phyloP scores from a whole-genome alignment of 2,329 filamentous ascomycete species.

The Fusarium burgessii region DNA sequence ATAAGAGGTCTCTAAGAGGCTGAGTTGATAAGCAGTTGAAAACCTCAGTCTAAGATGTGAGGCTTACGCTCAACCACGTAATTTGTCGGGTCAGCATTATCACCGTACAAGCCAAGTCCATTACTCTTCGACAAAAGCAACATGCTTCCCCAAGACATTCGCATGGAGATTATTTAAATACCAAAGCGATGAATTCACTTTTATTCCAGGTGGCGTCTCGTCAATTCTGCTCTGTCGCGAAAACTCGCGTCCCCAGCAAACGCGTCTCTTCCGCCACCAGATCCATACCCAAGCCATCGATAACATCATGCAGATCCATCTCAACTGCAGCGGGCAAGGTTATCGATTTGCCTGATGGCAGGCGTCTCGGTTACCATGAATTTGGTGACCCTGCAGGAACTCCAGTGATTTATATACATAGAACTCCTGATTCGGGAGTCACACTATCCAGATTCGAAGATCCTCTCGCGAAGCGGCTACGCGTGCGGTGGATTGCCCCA shows the following conservation, averaged over 20 bases:
- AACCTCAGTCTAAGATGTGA: no score
- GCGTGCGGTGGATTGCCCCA: not conserved
- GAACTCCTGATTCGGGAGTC: not conserved
- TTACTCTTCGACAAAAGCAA: not conserved
- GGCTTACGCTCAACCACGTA: not conserved
- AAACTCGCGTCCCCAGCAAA: not conserved
- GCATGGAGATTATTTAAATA: not conserved
- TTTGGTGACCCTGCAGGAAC: not conserved
- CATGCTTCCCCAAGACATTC: not conserved
- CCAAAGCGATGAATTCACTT: not conserved
- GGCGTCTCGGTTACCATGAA: constrained; percentile 12
- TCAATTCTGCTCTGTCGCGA: not conserved
- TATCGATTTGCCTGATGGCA: not conserved
- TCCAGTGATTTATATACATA: constrained; percentile 3
- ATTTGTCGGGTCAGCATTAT: not conserved
- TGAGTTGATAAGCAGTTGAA: no score
- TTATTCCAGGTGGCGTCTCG: not conserved
- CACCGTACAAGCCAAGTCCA: not conserved
- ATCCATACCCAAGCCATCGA: no score
- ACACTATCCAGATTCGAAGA: not conserved
- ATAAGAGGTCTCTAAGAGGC: not conserved
- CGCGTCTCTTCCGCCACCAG: accelerated
- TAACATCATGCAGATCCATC: not conserved
- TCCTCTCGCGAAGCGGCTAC: not conserved
- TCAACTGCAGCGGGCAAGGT: not conserved